A percentile compares a stretch with the other conserved stretches of the same genome.
Evolutionary conservation across 2,329 filamentous ascomycete species (phyloP).

Genomic region (Xylaria hypoxylon): DNA sequence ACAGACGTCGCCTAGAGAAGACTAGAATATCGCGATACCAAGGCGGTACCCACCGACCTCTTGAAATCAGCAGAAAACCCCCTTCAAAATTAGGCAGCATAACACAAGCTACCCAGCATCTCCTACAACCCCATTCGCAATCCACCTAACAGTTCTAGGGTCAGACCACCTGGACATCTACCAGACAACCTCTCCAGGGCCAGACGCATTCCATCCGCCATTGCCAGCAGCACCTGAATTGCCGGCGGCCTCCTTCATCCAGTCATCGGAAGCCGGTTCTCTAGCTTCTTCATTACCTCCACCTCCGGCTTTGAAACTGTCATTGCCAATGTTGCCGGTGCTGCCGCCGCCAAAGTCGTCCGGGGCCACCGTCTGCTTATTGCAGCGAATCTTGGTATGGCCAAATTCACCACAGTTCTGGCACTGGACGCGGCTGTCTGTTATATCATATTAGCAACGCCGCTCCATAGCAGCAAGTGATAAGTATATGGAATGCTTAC

Average conservation of each 20-base stretch:
- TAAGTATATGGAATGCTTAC: conserved; percentile 51
- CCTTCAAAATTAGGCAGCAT: conserved; percentile 17
- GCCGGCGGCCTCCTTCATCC: conserved; percentile 19
- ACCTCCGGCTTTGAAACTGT: conserved; percentile 1
- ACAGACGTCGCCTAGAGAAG: conserved; percentile 13
- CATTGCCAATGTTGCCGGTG: background rate
- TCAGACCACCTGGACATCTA: background rate
- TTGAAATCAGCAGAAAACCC: conserved; percentile 27
- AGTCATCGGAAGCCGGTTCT: conserved; percentile 14
- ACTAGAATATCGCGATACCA: conserved; percentile 9
- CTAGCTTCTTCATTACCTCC: conserved; percentile 23
- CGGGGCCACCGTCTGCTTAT: conserved; percentile 39
- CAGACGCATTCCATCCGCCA: background rate
- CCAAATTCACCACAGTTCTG: conserved; percentile 65
- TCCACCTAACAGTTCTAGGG: background rate
- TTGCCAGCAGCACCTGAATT: conserved; percentile 6
- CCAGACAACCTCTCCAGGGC: background rate
- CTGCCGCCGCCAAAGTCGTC: conserved; percentile 30
- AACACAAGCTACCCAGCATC: background rate
- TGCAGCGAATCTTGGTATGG: conserved; percentile 57
- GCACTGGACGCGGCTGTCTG: conserved; percentile 68
- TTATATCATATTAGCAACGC: conserved; percentile 42
- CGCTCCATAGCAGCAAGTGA: background rate
- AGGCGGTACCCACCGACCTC: conserved; percentile 20
- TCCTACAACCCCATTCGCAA: conserved; percentile 9